Conservation (phyloP, 164 flowering plant genomes). For the Piper betle region DNA sequence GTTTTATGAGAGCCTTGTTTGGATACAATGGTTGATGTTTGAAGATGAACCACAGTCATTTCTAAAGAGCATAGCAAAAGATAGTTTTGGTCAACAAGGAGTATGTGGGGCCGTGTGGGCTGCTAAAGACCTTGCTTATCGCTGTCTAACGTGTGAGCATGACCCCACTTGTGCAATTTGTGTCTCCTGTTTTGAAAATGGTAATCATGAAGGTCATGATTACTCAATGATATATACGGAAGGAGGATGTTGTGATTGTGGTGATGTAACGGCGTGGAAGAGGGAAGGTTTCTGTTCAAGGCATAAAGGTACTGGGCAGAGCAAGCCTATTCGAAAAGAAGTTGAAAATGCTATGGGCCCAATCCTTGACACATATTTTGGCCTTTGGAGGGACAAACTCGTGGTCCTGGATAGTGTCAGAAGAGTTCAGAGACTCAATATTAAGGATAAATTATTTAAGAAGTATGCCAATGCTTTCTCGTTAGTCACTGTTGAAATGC, state of each 20-base stretch:
- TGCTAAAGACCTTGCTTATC: slow-evolving; percentile 70
- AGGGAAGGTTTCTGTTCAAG: slow-evolving; percentile 89
- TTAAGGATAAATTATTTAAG: slow-evolving; percentile 7
- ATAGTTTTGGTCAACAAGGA: slow-evolving; percentile 56
- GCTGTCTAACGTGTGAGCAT: slow-evolving; percentile 80
- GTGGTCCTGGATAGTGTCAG: slow-evolving; percentile 18
- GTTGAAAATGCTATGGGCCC: slow-evolving; percentile 55
- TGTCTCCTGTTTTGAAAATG: slow-evolving; percentile 93
- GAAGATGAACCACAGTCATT: slow-evolving; percentile 43
- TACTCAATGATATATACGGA: slow-evolving; percentile 75
- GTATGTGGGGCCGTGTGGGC: slow-evolving; percentile 99
- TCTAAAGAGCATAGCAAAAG: slow-evolving; percentile 30
- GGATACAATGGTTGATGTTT: slow-evolving; percentile 97
- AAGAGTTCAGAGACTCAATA: slow-evolving; percentile 12
- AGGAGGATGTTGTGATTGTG: slow-evolving; percentile 99
- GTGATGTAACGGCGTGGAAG: slow-evolving; percentile 97
- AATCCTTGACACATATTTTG: slow-evolving; percentile 49
- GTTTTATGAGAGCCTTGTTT: slow-evolving; percentile 49
- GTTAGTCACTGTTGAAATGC: slow-evolving; percentile 55
- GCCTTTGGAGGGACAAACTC: slow-evolving; percentile 52
- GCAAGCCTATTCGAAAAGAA: slow-evolving; percentile 61
- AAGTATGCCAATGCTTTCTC: slow-evolving; percentile 42
- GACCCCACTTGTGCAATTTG: slow-evolving; percentile 99
- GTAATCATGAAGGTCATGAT: slow-evolving; percentile 84
- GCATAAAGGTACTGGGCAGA: slow-evolving; percentile 87